A percentile compares a stretch with the other conserved stretches of the same genome.
Conservation (phyloP, 106 monocot species). For the Apostasia ramifera region DNA sequence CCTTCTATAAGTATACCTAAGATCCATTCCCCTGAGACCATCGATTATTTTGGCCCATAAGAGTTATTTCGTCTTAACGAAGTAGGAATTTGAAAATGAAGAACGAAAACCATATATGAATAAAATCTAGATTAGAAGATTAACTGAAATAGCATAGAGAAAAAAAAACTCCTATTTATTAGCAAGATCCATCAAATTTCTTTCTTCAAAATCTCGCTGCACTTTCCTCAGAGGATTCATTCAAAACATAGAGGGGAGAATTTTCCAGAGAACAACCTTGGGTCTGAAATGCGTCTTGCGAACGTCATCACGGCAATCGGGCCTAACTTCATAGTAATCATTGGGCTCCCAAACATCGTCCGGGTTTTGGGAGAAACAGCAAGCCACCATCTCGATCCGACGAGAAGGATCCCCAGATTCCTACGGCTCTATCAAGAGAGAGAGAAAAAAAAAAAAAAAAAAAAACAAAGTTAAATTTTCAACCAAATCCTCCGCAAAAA, state of each 20-base stretch:
- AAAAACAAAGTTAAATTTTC: too few relatives aligned
- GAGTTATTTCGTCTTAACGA: too few relatives aligned
- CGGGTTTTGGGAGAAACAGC: too few relatives aligned
- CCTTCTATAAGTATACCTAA: too few relatives aligned
- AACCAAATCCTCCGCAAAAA: too few relatives aligned
- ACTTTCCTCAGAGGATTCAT: background rate
- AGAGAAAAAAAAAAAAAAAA: too few relatives aligned
- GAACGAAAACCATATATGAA: background rate
- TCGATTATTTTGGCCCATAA: too few relatives aligned
- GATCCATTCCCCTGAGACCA: too few relatives aligned
- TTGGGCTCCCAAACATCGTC: conserved; percentile 25
- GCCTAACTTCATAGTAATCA: conserved; percentile 40
- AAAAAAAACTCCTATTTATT: background rate
- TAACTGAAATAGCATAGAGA: background rate
- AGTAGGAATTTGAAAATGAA: too few relatives aligned
- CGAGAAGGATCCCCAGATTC: too few relatives aligned
- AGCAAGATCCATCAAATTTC: background rate
- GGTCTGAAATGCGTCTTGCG: conserved; percentile 63
- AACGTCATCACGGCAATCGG: conserved; percentile 54
- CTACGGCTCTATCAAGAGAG: too few relatives aligned
- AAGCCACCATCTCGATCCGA: too few relatives aligned
- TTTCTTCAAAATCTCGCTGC: conserved; percentile 1
- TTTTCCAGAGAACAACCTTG: conserved; percentile 27
- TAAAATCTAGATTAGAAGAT: background rate
- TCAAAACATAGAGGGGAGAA: background rate